Evolutionary conservation across 768 basidiomycete genomes (phyloP).

Genomic region (Scleroderma bovista): DNA sequence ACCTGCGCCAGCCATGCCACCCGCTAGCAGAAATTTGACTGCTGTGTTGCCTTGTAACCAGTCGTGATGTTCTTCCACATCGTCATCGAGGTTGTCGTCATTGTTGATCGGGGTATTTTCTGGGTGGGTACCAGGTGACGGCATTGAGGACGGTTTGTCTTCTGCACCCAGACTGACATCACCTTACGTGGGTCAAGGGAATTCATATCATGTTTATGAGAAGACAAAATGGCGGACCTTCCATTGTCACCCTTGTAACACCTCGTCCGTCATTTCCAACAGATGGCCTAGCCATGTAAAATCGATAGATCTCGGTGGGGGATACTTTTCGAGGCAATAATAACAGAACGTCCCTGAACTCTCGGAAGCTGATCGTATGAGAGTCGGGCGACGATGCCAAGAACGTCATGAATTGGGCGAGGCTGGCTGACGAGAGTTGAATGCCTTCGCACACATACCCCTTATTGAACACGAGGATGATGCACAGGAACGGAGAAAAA

Average conservation of each 20-base stretch:
- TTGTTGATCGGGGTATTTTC: slow-evolving; percentile 19
- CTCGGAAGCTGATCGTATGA: slow-evolving; percentile 67
- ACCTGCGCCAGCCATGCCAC: slow-evolving; percentile 94
- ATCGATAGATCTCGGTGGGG: slow-evolving; percentile 79
- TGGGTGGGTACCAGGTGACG: slow-evolving; percentile 10
- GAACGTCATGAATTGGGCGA: slow-evolving; percentile 76
- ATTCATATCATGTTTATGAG: slow-evolving; percentile 13
- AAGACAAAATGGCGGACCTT: slow-evolving; percentile 49
- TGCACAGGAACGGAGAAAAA: slow-evolving; percentile 13
- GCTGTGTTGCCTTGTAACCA: slow-evolving; percentile 68
- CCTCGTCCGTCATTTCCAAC: slow-evolving; percentile 74
- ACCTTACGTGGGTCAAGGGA: slow-evolving; percentile 41
- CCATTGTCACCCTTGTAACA: slow-evolving; percentile 79
- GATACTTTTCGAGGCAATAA: slow-evolving; percentile 79
- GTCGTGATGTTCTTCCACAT: slow-evolving; percentile 54
- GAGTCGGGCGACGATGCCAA: slow-evolving; percentile 70
- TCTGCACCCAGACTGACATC: slow-evolving; percentile 77
- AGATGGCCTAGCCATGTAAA: slow-evolving; percentile 65
- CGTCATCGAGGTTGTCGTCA: slow-evolving; percentile 43
- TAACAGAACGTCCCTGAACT: slow-evolving; percentile 88
- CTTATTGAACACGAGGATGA: slow-evolving; percentile 9
- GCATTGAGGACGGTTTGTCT: slow-evolving; percentile 48
- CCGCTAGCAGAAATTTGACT: slow-evolving; percentile 86
- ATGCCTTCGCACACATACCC: slow-evolving; percentile 50
- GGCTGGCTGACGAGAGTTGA: slow-evolving; percentile 56